Evolutionary conservation across 257 asterid genomes (phyloP).

Genomic region (Jaltomata sinuosa): DNA sequence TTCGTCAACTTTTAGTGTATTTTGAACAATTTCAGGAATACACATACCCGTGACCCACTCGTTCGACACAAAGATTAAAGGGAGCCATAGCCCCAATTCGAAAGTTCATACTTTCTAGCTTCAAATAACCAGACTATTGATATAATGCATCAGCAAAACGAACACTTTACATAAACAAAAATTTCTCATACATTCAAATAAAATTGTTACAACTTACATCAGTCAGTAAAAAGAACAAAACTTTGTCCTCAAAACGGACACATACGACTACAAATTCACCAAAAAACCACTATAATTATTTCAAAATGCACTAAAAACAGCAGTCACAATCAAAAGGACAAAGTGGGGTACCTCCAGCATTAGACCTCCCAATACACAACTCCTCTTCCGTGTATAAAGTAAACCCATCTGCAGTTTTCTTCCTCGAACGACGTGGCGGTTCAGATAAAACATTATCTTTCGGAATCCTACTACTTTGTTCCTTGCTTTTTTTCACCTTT

Average conservation of each 20-base stretch:
- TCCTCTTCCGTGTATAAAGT: constrained; percentile 61
- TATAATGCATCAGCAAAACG: no score
- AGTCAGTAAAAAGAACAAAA: background rate
- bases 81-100: no score
- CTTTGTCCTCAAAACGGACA: background rate
- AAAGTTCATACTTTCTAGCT: no score
- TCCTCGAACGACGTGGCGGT: constrained; percentile 17
- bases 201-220: background rate
- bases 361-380: constrained; percentile 44
- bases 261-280: background rate
- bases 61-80: no score
- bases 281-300: background rate
- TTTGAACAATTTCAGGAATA: no score
- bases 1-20: no score
- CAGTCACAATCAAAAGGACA: constrained; percentile 81
- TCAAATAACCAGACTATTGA: no score
- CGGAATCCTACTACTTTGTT: constrained; percentile 2
- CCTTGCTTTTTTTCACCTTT: constrained; percentile 19
- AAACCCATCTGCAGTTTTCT: constrained; percentile 57
- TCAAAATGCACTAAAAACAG: constrained; percentile 40
- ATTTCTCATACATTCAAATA: no score
- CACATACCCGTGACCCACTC: no score
- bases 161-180: no score
- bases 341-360: constrained; percentile 57
- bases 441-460: constrained; percentile 1